These are phyloP conservation scores for Boletus rubroflammeus DNA, from an alignment of 768 basidiomycete genomes.

Conservation along the genomic window DNA sequence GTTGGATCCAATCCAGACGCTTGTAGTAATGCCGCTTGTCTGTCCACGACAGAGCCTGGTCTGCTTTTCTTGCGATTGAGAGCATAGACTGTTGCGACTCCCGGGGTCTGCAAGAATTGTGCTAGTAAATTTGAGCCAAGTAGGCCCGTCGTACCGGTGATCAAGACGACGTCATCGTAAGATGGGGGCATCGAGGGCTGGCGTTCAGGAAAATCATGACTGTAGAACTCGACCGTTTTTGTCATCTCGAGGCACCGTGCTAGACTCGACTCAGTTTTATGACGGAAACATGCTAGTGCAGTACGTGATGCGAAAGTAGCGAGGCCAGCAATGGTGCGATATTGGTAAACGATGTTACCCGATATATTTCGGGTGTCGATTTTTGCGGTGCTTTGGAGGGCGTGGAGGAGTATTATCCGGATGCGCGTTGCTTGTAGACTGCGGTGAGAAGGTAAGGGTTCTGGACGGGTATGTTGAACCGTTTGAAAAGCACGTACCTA, in stretches of 20 bases:
- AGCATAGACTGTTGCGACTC: constrained; percentile 26
- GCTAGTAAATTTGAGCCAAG: constrained; percentile 32
- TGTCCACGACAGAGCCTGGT: constrained; percentile 16
- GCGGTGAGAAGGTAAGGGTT: neutral
- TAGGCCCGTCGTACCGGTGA: constrained; percentile 36
- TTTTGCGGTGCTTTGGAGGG: constrained; percentile 26
- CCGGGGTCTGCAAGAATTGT: constrained; percentile 14
- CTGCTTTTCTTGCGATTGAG: constrained; percentile 24
- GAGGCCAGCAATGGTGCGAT: constrained; percentile 33
- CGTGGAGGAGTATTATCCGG: constrained; percentile 36
- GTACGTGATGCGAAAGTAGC: constrained; percentile 16
- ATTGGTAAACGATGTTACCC: constrained; percentile 34
- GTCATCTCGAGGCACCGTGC: constrained; percentile 17
- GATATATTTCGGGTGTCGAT: constrained; percentile 21
- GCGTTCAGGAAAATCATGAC: constrained; percentile 7
- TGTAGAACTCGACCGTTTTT: constrained; percentile 1
- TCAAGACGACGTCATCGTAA: constrained; percentile 20
- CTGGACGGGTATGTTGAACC: neutral
- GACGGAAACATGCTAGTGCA: constrained; percentile 9
- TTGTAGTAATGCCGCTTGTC: constrained; percentile 27
- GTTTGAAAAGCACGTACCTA: constrained; percentile 1
- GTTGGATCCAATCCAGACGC: constrained; percentile 31
- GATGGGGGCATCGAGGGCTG: neutral
- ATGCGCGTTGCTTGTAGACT: constrained; percentile 43
- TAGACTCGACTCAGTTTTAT: constrained; percentile 11